Evolutionary conservation across 768 basidiomycete species (phyloP), one percentile per base, ranked within the genome.

Genomic region (Hygrocybe coccinea): DNA sequence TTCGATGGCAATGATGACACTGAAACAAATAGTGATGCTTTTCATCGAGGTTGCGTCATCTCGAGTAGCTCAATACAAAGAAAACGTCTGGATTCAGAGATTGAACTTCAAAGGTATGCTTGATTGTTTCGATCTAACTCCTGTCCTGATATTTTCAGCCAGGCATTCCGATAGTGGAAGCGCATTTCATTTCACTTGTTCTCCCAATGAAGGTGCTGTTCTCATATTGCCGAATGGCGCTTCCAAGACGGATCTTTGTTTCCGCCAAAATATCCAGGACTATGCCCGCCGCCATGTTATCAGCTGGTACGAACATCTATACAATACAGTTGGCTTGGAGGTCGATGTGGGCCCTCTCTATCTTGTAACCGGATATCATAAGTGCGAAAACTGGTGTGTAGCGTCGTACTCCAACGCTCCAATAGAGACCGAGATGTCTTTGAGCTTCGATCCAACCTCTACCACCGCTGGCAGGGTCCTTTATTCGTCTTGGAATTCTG

Each of bases 121-220:
- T 12, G n/a, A n/a, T n/a, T n/a, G n/a, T n/a, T n/a, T n/a, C n/a
- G n/a, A n/a, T n/a, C n/a, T n/a, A n/a, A n/a, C n/a, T n/a, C n/a
- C n/a, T n/a, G 22, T 25, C 5, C 47, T 35, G 47, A 49, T 35
- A 17, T 22, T 24, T 21, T 24, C 22, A 46, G 10, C 37, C 37
- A 38, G 37, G n/a, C 39, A 11, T 41, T 10, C 11, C 39, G n/a
- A n/a, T n/a, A n/a, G n/a, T n/a, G n/a, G n/a, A n/a, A 4, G 39
- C 39, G 5, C 3, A 21, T 19, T 46, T 12, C 11, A 60, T 57
- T 17, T 44, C 70, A 39, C 6, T n/a, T 22, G 48, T 15, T 50
- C 25, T 9, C 19, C 48, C 4, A 3, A 2, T 2, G 48, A 50
- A 15, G 48, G 48, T n/a, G 48, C 48, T 25, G 21, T 50, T 24